Evolutionary conservation across 805 yeast genomes (phyloP).

Genomic region (Deakozyma indianensis): DNA sequence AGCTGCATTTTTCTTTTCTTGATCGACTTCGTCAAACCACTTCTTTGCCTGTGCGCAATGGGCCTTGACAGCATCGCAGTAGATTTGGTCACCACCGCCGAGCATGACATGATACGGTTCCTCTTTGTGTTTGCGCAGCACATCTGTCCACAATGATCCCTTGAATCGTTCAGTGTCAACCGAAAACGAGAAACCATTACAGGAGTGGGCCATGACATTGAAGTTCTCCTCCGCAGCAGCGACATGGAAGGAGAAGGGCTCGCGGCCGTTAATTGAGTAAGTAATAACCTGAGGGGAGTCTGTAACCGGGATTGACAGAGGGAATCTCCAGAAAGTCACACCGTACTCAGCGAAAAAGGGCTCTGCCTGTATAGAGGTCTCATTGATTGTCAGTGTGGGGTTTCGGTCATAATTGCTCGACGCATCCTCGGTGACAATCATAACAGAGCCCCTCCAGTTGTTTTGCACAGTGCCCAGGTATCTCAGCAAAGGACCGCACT

Average conservation of each 20-base stretch:
- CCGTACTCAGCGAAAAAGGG: slow-evolving; percentile 31
- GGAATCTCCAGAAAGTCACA: slow-evolving; percentile 52
- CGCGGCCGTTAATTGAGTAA: slow-evolving; percentile 35
- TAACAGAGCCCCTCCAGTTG: slow-evolving; percentile 50
- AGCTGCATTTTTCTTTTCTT: slow-evolving; percentile 29
- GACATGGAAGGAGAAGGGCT: slow-evolving; percentile 49
- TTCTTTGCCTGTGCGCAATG: slow-evolving; percentile 26
- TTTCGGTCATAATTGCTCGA: slow-evolving; percentile 12
- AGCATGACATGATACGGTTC: slow-evolving; percentile 81
- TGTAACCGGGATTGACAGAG: slow-evolving; percentile 34
- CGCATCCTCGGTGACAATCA: slow-evolving; percentile 44
- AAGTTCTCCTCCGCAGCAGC: slow-evolving; percentile 54
- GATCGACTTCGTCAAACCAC: slow-evolving; percentile 49
- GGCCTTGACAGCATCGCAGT: slow-evolving; percentile 64
- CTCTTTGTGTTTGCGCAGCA: slow-evolving; percentile 47
- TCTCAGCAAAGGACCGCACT: slow-evolving; percentile 59
- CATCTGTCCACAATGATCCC: slow-evolving; percentile 80
- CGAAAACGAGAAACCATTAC: slow-evolving; percentile 77
- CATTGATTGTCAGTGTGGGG: slow-evolving; percentile 23
- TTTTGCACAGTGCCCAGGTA: slow-evolving; percentile 48
- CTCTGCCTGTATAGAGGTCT: slow-evolving; percentile 27
- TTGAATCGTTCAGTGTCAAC: slow-evolving; percentile 54
- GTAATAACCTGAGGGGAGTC: slow-evolving; percentile 44
- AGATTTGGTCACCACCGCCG: slow-evolving; percentile 96
- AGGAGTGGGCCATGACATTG: slow-evolving; percentile 73